A percentile compares a stretch with the other conserved stretches of the same genome.
Conservation (phyloP, 2,329 filamentous ascomycete genomes). For the Cyanodermella asteris region DNA sequence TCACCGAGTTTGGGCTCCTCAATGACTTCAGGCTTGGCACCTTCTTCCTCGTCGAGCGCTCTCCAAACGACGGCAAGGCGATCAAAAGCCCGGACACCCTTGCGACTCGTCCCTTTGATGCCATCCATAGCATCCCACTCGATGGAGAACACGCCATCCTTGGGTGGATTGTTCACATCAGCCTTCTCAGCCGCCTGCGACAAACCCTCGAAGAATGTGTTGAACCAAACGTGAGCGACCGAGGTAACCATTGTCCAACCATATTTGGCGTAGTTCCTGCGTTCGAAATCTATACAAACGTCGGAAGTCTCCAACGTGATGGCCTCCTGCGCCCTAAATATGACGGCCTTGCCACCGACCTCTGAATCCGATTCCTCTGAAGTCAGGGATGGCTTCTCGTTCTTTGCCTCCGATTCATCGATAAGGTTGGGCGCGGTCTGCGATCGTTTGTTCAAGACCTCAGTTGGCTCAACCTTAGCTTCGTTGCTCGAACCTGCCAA, state of each 20-base stretch:
- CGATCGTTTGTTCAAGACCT: no score
- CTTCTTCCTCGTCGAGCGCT: constrained; percentile 5
- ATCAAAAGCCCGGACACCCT: constrained; percentile 66
- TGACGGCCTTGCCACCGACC: constrained; percentile 46
- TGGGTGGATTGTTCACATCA: constrained; percentile 35
- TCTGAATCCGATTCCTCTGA: constrained; percentile 17
- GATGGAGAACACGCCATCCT: constrained; percentile 49
- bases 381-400: no score
- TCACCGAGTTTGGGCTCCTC: constrained; percentile 44
- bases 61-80: constrained; percentile 72
- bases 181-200: neutral
- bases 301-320: constrained; percentile 61
- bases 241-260: constrained; percentile 79
- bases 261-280: constrained; percentile 57
- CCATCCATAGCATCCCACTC: constrained; percentile 74
- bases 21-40: constrained; percentile 24
- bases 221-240: constrained; percentile 93
- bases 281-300: constrained; percentile 74
- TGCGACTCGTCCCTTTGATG: constrained; percentile 69
- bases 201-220: constrained; percentile 56
- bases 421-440: no score
- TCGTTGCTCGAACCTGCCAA: constrained; percentile 16
- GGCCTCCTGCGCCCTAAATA: constrained; percentile 49
- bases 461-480: no score
- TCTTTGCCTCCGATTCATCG: no score